Evolutionary conservation across 306 rosid genomes (phyloP), one percentile per base, ranked within the genome.

Genomic region (Pyrus communis): DNA sequence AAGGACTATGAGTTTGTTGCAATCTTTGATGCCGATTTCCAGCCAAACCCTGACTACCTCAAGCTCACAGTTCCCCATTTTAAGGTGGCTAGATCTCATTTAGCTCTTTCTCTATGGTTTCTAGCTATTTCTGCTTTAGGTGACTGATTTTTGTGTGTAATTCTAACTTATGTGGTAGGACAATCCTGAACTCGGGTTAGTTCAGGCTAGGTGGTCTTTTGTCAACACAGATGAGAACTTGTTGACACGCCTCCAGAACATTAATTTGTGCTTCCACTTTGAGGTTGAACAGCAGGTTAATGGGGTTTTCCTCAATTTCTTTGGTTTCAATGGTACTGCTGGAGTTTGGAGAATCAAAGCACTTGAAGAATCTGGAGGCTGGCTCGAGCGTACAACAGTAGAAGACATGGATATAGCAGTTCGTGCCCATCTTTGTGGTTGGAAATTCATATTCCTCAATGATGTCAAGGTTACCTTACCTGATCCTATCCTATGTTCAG

Each of bases 361-460:
- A 71, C 93, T 90, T 27, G 93, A 90, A 82, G 91, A 88, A 70
- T 89, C 91, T 18, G 96, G 93, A 66, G 96, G 96, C 54, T 90
- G 96, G 96, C 87, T 90, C 38, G 96, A 90, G 84, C 71, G 96
- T 40, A 90, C 96, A 22, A 90, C 96, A 5, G 96, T 90, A 8
- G 96, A 90, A 82, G 96, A 90, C 74, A 90, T 90, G 96, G 96
- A 90, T 83, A 88, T 90, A 49, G 96, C 96, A 9, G 96, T 90
- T 69, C 89, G 96, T 0, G 96, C 96, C 30, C 93, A 90, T 88
- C 91, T 90, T 5, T 77, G 81, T 79, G 96, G 96, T 22, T 90
- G 96, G 96, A 88, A 88, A 74, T 90, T 90, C 84, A 85, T 90
- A 79, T 88, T 77, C 84, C 88, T 90, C 74, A 88, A 90, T 79